Evolutionary conservation across 2,329 filamentous ascomycete species (phyloP).

Genomic region (Ophiostoma novo-ulmi): DNA sequence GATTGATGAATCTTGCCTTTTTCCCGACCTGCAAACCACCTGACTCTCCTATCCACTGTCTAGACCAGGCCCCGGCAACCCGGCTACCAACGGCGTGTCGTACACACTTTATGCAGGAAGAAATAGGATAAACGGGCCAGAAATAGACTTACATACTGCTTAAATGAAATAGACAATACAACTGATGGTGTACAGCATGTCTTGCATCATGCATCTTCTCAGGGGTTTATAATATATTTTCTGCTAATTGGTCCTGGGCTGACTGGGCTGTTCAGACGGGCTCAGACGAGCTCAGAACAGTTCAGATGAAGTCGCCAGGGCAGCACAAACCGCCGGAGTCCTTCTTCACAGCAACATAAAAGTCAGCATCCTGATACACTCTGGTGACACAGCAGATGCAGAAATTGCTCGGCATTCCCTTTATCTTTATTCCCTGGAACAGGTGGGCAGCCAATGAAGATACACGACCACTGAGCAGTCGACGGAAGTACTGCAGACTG

Average conservation of each 20-base stretch:
- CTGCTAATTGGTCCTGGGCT: neutral
- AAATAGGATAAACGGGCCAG: neutral
- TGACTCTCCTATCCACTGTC: neutral
- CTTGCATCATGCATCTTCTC: neutral
- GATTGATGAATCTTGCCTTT: neutral
- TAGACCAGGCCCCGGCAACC: neutral
- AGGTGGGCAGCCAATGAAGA: neutral
- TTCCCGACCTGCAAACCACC: neutral
- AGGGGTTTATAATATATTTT: neutral
- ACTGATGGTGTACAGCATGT: neutral
- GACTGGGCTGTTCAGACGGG: neutral
- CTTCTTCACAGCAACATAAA: neutral
- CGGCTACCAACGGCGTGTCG: slow-evolving; percentile 2
- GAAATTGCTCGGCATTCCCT: neutral
- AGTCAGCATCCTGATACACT: neutral
- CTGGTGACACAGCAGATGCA: slow-evolving; percentile 2
- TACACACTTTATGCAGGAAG: neutral
- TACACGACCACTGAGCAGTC: neutral
- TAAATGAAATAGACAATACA: neutral
- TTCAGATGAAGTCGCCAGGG: slow-evolving; percentile 1
- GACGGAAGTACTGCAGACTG: slow-evolving; percentile 1
- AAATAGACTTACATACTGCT: neutral
- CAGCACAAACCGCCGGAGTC: neutral
- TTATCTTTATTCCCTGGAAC: neutral
- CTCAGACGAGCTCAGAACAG: neutral